Conservation (phyloP, 768 basidiomycete species). For the Boletus reticuloceps region DNA sequence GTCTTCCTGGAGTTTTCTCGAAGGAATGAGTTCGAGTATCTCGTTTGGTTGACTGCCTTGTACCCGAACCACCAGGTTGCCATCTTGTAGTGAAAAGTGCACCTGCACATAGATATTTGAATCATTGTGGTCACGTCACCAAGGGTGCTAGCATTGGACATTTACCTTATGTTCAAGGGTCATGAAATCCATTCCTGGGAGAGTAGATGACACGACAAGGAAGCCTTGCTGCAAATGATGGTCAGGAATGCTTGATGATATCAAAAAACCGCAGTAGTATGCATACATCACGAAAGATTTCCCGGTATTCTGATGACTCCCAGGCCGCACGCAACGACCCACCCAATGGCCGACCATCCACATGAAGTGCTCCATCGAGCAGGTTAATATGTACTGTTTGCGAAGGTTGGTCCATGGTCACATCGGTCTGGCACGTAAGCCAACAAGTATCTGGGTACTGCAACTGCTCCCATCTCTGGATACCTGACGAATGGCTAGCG, state of each 20-base stretch:
- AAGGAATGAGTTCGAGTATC: constrained; percentile 19
- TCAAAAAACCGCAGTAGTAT: not conserved
- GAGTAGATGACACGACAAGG: not conserved
- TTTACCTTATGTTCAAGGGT: constrained; percentile 2
- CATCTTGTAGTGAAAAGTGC: constrained; percentile 7
- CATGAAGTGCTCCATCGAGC: constrained; percentile 12
- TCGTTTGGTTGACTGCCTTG: not conserved
- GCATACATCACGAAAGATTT: not conserved
- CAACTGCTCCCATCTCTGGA: constrained; percentile 7
- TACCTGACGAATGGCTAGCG: constrained; percentile 1
- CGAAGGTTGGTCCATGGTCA: not conserved
- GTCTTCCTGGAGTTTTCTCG: constrained; percentile 8
- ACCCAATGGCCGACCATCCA: constrained; percentile 14
- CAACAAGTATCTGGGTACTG: constrained; percentile 6
- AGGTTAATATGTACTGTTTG: constrained; percentile 6
- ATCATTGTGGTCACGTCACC: not conserved
- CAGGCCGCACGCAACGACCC: constrained; percentile 3
- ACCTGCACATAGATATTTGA: constrained; percentile 9
- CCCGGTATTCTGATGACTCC: not conserved
- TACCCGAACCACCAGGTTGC: constrained; percentile 5
- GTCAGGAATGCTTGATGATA: not conserved
- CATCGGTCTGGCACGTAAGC: constrained; percentile 9
- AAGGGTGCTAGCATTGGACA: no score
- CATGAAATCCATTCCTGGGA: not conserved
- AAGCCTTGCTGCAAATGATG: not conserved